A percentile compares a stretch with the other conserved stretches of the same genome.
phyloP scores from a whole-genome alignment of 257 asterid species.

The Mitragyna speciosa region DNA sequence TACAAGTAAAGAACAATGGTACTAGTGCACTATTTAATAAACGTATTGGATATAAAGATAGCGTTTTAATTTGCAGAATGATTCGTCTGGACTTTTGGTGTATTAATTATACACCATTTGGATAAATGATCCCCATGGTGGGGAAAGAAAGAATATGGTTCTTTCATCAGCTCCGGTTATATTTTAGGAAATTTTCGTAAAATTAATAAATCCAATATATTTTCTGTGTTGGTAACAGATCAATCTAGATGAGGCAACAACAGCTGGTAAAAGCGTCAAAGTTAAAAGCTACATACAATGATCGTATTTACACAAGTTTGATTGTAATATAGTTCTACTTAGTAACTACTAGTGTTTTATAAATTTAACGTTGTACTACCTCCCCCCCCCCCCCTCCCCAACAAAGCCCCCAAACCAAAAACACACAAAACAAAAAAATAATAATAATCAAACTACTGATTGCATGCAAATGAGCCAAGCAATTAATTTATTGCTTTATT shows the following conservation, averaged over 20 bases:
- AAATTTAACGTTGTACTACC: no score
- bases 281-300: not conserved
- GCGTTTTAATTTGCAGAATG: not conserved
- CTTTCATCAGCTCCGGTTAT: conserved; percentile 12
- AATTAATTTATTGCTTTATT: not conserved
- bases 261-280: no score
- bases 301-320: no score
- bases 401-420: no score
- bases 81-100: conserved; percentile 2
- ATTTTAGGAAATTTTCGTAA: not conserved
- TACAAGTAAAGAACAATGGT: conserved; percentile 1
- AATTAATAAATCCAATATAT: not conserved
- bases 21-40: not conserved
- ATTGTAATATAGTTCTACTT: no score
- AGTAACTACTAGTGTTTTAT: no score
- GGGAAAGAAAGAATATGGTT: conserved; percentile 36
- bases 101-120: conserved; percentile 6
- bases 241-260: not conserved
- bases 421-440: no score
- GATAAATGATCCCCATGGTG: conserved; percentile 36
- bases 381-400: no score
- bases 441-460: no score
- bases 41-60: not conserved
- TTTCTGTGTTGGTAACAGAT: no score
- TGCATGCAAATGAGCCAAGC: not conserved